Conservation (phyloP, 129 eudicot genomes). For the Rutidosis leptorrhynchoides region DNA sequence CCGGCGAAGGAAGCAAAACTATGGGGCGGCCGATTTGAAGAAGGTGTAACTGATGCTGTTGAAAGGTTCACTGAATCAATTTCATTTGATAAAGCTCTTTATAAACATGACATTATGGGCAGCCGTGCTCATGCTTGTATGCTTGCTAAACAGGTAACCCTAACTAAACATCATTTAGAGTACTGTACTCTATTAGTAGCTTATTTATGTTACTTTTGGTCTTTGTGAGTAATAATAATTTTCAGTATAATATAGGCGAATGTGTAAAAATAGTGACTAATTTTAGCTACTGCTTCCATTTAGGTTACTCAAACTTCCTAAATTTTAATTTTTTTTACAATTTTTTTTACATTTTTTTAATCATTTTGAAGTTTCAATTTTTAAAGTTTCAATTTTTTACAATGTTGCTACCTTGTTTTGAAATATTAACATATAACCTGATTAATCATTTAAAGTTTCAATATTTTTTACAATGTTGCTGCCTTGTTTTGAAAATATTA, state of each 20-base stretch:
- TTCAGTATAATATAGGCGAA: background rate
- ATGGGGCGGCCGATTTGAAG: slow-evolving; percentile 97
- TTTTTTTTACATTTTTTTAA: too few relatives aligned
- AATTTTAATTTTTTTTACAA: too few relatives aligned
- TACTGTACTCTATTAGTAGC: background rate
- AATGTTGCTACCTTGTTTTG: background rate
- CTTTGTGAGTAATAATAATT: background rate
- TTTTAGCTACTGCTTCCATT: too few relatives aligned
- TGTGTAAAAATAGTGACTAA: background rate
- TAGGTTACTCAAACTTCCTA: too few relatives aligned
- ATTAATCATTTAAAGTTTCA: too few relatives aligned
- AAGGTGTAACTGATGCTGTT: slow-evolving; percentile 82
- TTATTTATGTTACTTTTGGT: background rate
- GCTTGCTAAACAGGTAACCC: slow-evolving; percentile 86
- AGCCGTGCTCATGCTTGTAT: slow-evolving; percentile 95
- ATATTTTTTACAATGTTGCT: background rate
- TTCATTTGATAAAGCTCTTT: slow-evolving; percentile 68
- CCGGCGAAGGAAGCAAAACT: slow-evolving; percentile 63
- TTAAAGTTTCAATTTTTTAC: too few relatives aligned
- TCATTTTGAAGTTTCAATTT: too few relatives aligned
- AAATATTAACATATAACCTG: too few relatives aligned
- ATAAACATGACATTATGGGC: slow-evolving; percentile 92
- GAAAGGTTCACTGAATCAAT: slow-evolving; percentile 95
- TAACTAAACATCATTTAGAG: too few relatives aligned
- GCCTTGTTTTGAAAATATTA: too few relatives aligned